A percentile compares a stretch with the other conserved stretches of the same genome.
These are phyloP conservation scores for Lentinula raphanica DNA, from an alignment of 768 basidiomycete species.

Conservation along the genomic window DNA sequence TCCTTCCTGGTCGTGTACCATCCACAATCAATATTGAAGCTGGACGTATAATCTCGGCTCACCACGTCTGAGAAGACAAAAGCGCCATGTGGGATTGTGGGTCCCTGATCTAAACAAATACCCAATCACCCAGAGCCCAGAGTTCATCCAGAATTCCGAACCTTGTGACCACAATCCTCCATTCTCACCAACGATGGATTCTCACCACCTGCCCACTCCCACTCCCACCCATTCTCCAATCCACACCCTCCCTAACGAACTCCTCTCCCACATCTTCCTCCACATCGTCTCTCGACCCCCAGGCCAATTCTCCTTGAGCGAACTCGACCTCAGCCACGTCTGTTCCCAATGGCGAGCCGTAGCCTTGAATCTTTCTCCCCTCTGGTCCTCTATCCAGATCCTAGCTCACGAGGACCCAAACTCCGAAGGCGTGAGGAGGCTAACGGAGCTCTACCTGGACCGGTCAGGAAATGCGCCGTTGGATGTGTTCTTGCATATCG, in stretches of 20 bases:
- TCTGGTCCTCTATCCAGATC: constrained; percentile 1
- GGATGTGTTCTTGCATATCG: neutral
- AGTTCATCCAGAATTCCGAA: too few relatives aligned
- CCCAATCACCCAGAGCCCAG: too few relatives aligned
- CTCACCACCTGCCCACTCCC: too few relatives aligned
- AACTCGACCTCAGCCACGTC: constrained; percentile 1
- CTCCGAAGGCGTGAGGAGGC: neutral
- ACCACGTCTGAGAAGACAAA: too few relatives aligned
- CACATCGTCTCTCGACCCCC: neutral
- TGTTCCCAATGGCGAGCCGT: constrained; percentile 2
- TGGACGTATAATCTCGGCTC: too few relatives aligned
- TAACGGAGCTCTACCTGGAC: neutral
- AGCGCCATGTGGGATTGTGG: too few relatives aligned
- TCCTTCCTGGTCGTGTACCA: too few relatives aligned
- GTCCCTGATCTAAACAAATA: too few relatives aligned
- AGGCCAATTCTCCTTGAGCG: neutral
- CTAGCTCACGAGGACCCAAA: neutral
- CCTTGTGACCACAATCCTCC: too few relatives aligned
- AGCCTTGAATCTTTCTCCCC: neutral
- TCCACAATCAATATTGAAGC: too few relatives aligned
- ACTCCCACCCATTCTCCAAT: neutral
- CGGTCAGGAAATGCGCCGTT: neutral
- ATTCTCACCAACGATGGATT: too few relatives aligned
- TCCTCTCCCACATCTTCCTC: neutral
- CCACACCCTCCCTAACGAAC: neutral